Percentiles rank a stretch among this genome's conserved stretches.
phyloP scores from a whole-genome alignment of 768 basidiomycete genomes.

The Mycena amicta region DNA sequence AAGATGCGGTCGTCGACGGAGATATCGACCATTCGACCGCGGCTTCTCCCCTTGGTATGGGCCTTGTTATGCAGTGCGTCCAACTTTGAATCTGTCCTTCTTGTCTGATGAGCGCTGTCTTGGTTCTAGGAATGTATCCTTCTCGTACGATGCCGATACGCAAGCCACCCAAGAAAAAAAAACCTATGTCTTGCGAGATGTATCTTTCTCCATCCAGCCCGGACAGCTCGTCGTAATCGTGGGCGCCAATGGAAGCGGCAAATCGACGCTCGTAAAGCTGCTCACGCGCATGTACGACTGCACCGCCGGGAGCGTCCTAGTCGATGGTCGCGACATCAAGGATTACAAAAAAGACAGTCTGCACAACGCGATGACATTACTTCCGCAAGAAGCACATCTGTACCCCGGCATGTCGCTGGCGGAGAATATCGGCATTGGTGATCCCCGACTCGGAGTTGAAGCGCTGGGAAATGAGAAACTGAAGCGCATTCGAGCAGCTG shows the following conservation, averaged over 20 bases:
- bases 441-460: slow-evolving; percentile 10
- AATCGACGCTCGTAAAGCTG: slow-evolving; percentile 38
- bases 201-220: slow-evolving; percentile 33
- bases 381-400: slow-evolving; percentile 40
- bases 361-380: slow-evolving; percentile 34
- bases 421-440: slow-evolving; percentile 44
- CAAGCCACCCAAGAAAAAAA: slow-evolving; percentile 10
- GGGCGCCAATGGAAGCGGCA: slow-evolving; percentile 40
- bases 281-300: slow-evolving; percentile 37
- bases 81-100: background rate
- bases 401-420: slow-evolving; percentile 35
- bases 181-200: slow-evolving; percentile 21
- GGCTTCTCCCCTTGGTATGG: background rate
- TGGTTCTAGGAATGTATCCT: slow-evolving; percentile 37
- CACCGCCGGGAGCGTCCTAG: slow-evolving; percentile 30
- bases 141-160: slow-evolving; percentile 35
- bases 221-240: slow-evolving; percentile 39
- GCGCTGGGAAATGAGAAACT: too few species aligned
- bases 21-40: background rate
- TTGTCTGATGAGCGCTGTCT: background rate
- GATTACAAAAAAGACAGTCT: slow-evolving; percentile 33
- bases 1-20: background rate
- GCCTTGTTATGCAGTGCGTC: background rate
- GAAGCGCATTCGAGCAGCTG: slow-evolving; percentile 13
- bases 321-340: slow-evolving; percentile 37